Evolutionary conservation across 2,329 filamentous ascomycete genomes (phyloP), one percentile per base, ranked within the genome.

Genomic region (Stagonosporopsis cucurbitacearum): DNA sequence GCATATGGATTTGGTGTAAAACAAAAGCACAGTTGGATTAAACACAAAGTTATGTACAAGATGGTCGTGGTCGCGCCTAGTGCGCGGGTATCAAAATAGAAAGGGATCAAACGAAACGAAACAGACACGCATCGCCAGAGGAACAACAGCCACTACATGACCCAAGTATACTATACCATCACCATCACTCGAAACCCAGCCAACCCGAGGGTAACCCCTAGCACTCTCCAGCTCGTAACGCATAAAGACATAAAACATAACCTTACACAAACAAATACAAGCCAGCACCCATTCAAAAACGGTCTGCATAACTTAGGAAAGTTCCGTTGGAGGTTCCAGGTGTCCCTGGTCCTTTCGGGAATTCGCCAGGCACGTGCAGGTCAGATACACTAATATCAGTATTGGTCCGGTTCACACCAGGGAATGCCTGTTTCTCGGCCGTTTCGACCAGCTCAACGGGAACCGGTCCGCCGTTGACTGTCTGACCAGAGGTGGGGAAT

Each of bases 291-390:
- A n/a, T 13, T 51, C 26, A 56, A 37, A 48, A 48, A 20, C 53
- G 53, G 25, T 56, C 41, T n/a, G 36, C 32, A 20, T 57, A 52
- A 45, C 40, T 49, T 32, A 52, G 15, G 23, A 49, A 57, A 11
- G 54, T 57, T 7, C 49, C 54, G 17, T 36, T 30, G n/a, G 49
- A 37, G 4, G 54, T 57, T 25, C 49, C 49, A 17, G 54, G 54
- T 48, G 42, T 50, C 28, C 42, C 53, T 35, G 54, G 51, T 8
- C 50, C 51, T 44, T 63, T 70, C 0, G 86, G 86, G 68, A 82
- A 92, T 63, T 88, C 82, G 11, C 89, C 89, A 3, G 89, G 89
- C 17, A 92, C 83, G 67, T 89, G 87, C 46, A 91, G 75, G 67
- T 88, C 83, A 50, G 86, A 86, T 40, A 90, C 84, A 25, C 75